Evolutionary conservation across 495 filamentous ascomycete species (phyloP).

Genomic region (Tuber indicum): DNA sequence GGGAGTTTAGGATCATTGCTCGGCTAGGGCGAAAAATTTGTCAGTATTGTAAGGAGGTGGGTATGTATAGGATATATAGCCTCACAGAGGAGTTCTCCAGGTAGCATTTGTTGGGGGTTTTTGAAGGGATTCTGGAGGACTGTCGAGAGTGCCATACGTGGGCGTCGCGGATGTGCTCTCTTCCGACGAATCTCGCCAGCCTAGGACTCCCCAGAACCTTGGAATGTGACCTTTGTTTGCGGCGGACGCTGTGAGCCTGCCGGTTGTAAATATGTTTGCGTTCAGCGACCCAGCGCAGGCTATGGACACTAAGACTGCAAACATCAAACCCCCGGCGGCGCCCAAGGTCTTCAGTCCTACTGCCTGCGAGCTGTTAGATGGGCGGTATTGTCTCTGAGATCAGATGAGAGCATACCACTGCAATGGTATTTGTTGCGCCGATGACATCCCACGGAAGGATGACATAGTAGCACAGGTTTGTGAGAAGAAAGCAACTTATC

Average conservation of each 20-base stretch:
- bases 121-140: background rate
- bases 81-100: background rate
- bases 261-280: constrained; percentile 53
- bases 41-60: background rate
- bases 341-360: constrained; percentile 53
- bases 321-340: constrained; percentile 46
- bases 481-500: constrained; percentile 50
- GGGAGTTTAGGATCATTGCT: background rate
- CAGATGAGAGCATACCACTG: background rate
- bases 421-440: background rate
- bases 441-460: background rate
- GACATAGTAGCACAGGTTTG: background rate
- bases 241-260: constrained; percentile 54
- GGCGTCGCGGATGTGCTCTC: background rate
- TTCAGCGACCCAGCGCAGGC: constrained; percentile 52
- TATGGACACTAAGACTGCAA: constrained; percentile 50
- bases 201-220: constrained; percentile 45
- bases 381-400: background rate
- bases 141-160: background rate
- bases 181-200: constrained; percentile 17
- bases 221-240: constrained; percentile 52
- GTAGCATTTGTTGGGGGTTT: background rate
- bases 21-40: background rate
- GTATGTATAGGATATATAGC: background rate
- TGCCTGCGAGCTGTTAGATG: constrained; percentile 45